Base-by-base conservation (phyloP, 306 rosid genomes). In the Malus asiatica region DNA sequence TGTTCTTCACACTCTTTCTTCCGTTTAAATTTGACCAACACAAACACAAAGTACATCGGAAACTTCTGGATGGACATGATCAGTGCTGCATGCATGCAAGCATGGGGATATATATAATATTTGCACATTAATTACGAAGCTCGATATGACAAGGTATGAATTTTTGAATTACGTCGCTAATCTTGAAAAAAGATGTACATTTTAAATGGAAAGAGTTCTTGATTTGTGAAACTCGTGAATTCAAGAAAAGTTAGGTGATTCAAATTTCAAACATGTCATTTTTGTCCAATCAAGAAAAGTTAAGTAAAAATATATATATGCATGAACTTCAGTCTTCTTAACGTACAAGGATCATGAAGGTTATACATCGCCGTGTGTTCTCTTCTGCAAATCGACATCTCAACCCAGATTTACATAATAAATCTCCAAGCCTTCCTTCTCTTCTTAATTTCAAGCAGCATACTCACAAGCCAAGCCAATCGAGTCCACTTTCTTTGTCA, bases 271-370 rank as follows among this genome's bases (percentile, higher is more conserved):
- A 1, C 15, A 69, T 13, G 3, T 14, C 12, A 52, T 27, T 32
- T 40, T 33, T 58, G 60, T 57, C 32, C 40, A 27, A 77, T 77
- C 84, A 84, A 77, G 6, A 14, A 46, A 46, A 84, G 40, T 4
- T 4, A 16, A 18, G 55, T 57, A 30, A 65, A 30, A 65, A 19
- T 60, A 25, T 8, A 4, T 22, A 4, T 1, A 11, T 59, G 25
- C 10, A 59, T 11, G 23, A 58, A 12, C 15, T 46, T 4, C n/a
- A 16, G 8, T 35, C 8, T 6, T 14, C 6, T 30, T 4, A 14
- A 63, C 32, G 20, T 6, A 30, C 0, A 29, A 30, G 66, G 35
- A 13, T 19, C 4, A 0, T 12, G 66, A 61, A 61, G 12, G 22
- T 23, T 23, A 23, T 23, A 35, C 40, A 1, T 35, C 40, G 40